Conservation (phyloP, 495 filamentous ascomycete species). For the Penicillium arizonense region DNA sequence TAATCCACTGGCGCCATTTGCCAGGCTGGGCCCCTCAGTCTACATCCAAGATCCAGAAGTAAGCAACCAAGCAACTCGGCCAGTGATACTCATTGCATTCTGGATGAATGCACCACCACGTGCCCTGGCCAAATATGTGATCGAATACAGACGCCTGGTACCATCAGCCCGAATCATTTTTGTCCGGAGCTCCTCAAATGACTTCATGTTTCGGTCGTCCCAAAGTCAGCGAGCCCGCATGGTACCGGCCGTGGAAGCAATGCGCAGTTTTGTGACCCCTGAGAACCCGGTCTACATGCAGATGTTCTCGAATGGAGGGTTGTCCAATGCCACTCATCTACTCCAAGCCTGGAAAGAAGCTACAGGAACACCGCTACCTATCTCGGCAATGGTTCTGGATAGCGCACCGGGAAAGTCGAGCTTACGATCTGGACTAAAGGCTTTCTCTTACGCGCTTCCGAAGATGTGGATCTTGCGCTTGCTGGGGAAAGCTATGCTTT, state of each 20-base stretch:
- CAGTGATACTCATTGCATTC: constrained; percentile 37
- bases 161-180: constrained; percentile 42
- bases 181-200: constrained; percentile 33
- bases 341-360: constrained; percentile 31
- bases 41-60: constrained; percentile 30
- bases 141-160: constrained; percentile 33
- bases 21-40: constrained; percentile 32
- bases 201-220: constrained; percentile 33
- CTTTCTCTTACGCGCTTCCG: constrained; percentile 39
- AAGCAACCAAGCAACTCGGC: constrained; percentile 5
- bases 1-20: constrained; percentile 20
- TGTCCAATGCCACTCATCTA: constrained; percentile 29
- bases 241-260: constrained; percentile 35
- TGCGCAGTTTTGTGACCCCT: constrained; percentile 21
- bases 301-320: constrained; percentile 46
- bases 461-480: constrained; percentile 29
- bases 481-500: constrained; percentile 26
- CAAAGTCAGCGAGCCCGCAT: constrained; percentile 28
- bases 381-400: constrained; percentile 39
- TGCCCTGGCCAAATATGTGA: constrained; percentile 37
- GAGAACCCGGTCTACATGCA: constrained; percentile 36
- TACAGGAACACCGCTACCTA: constrained; percentile 29
- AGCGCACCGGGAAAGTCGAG: constrained; percentile 41
- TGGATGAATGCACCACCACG: constrained; percentile 46
- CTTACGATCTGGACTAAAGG: constrained; percentile 23